Base-by-base conservation (phyloP, 805 yeast species). In the Metschnikowia lachancei region DNA sequence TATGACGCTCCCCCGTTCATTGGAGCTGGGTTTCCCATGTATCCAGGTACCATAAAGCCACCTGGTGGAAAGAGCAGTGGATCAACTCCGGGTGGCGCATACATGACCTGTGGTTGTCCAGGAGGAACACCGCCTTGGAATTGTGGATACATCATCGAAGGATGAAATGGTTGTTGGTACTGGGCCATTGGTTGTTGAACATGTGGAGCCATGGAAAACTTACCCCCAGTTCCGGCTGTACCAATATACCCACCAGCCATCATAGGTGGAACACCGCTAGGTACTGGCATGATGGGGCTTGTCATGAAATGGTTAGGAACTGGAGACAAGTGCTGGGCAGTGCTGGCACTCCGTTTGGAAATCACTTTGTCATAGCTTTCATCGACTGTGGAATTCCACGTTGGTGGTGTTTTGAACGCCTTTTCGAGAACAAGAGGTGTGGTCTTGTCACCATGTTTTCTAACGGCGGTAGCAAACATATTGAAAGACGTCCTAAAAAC, bases 381-480 rank as follows among this genome's bases (percentile, higher is more conserved):
- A 36, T 80, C 85, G 19, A 76, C 64, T 2, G 82, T 80, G 39
- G 76, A 67, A 18, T 74, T 72, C 95, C 95, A 87, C 0, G 91
- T 83, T 42, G 95, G 95, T 9, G 87, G 83, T 0, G 92, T 83
- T 34, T 74, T 72, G 62, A 77, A 87, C 6, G 94, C 82, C 55
- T 72, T 80, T 54, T 83, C 90, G 50, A 83, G 70, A 3, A 55
- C 52, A 7, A 64, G 55, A 12, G 66, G 62, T 3, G 59, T 47
- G 1, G 52, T 36, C 6, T 53, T 46, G 16, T 52, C 57, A 38
- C 45, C 58, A 42, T 57, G 59, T 49, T 50, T 63, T 54, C 50
- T 64, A 45, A 74, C 74, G 3, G 80, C 71, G 22, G 76, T 73
- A 14, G 71, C 52, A 50, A 84, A 77, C 53, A 83, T 66, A 59